Conservation (phyloP, 176 grass and related monocot genomes). For the Luzula sylvatica region DNA sequence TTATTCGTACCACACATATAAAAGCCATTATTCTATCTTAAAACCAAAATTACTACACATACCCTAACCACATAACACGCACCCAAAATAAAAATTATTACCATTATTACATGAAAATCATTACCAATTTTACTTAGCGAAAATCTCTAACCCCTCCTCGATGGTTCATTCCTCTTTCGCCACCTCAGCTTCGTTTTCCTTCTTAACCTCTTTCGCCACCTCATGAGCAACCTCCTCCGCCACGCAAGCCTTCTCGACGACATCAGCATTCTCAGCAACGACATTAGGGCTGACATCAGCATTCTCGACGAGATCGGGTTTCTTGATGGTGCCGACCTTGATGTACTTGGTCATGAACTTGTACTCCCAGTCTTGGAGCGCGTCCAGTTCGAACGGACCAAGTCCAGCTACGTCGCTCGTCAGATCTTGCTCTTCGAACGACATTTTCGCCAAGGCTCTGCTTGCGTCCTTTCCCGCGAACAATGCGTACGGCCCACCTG, state of each 20-base stretch:
- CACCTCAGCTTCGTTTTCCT: not conserved
- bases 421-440: constrained; percentile 66
- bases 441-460: constrained; percentile 80
- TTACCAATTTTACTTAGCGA: too few species aligned
- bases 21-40: too few species aligned
- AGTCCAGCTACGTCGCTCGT: constrained; percentile 59
- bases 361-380: constrained; percentile 83
- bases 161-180: constrained; percentile 15
- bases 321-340: constrained; percentile 82
- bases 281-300: constrained; percentile 20
- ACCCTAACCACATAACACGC: too few species aligned
- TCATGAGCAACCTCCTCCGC: constrained; percentile 1
- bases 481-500: constrained; percentile 77
- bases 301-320: constrained; percentile 20
- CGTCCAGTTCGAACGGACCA: constrained; percentile 76
- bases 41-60: too few species aligned
- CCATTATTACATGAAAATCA: too few species aligned
- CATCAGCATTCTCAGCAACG: not conserved
- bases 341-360: constrained; percentile 96
- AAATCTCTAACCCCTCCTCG: not conserved
- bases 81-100: too few species aligned
- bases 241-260: not conserved
- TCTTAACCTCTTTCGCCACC: not conserved
- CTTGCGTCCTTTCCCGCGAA: constrained; percentile 86
- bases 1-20: too few species aligned